A percentile compares a stretch with the other conserved stretches of the same genome.
These are phyloP conservation scores for Stygiomarasmius scandens DNA, from an alignment of 1,284 basidiomycete genomes.

Conservation along the genomic window DNA sequence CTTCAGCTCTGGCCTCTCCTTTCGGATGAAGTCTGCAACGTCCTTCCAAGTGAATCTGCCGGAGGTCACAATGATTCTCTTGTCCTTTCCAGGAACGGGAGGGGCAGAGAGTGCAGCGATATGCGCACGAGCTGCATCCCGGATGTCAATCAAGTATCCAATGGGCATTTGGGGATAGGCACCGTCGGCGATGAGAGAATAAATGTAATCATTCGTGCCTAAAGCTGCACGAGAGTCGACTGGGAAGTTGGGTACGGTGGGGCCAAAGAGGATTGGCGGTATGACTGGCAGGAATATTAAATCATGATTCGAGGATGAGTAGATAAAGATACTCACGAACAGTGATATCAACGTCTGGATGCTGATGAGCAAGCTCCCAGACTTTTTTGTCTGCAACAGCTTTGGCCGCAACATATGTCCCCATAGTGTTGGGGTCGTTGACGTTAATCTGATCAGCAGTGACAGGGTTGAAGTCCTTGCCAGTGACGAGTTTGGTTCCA, in stretches of 20 bases:
- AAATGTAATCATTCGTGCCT: background rate
- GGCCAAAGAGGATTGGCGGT: constrained; percentile 13
- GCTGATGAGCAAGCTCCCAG: constrained; percentile 6
- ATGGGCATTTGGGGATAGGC: background rate
- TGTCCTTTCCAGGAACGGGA: background rate
- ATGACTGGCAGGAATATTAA: background rate
- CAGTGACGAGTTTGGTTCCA: constrained; percentile 3
- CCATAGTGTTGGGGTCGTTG: background rate
- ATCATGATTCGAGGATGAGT: background rate
- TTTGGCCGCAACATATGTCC: constrained; percentile 6
- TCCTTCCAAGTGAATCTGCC: constrained; percentile 6
- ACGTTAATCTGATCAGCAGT: constrained; percentile 5
- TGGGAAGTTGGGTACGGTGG: constrained; percentile 10
- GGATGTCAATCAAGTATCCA: constrained; percentile 5
- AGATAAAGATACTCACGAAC: constrained; percentile 5
- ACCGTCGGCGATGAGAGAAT: background rate
- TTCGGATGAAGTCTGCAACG: background rate
- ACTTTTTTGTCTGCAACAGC: constrained; percentile 12
- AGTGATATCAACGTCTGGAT: constrained; percentile 14
- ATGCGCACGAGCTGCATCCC: constrained; percentile 5
- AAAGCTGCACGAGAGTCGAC: background rate
- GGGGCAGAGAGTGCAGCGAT: background rate
- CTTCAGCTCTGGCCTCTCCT: constrained; percentile 6
- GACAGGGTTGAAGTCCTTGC: constrained; percentile 11
- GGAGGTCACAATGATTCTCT: constrained; percentile 4